Evolutionary conservation across 768 basidiomycete species (phyloP), one percentile per base, ranked within the genome.

Genomic region (Pleurotus platypus): DNA sequence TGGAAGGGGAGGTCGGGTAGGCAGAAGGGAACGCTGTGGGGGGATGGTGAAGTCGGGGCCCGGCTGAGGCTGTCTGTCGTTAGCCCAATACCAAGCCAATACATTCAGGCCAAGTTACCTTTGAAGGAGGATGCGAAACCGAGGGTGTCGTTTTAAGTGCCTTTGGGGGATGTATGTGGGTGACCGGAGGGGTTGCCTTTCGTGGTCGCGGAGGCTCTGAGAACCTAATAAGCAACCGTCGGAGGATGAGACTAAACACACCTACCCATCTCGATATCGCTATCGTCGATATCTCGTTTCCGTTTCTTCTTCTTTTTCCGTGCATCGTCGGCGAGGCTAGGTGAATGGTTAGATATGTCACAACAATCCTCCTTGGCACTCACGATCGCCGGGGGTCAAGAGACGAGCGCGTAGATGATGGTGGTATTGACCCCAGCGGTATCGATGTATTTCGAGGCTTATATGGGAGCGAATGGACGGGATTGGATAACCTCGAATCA

Each of bases 241-340:
- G 49, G 12, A 54, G 38, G 40, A 39, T 46, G 58, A 61, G 20
- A 27, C 20, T 15, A 7, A 20, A 22, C 20, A 35, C 16, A 26
- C 68, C 53, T 69, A 83, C 84, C 82, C 66, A 75, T 76, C 64
- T 91, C 89, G 30, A 74, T 69, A 61, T 91, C 90, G 61, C 86
- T 88, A n/a, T 84, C 85, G 39, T 81, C 84, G 7, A 79, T 75
- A 39, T 90, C 89, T 56, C 87, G 81, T 78, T 89, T 90, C 70
- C 90, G 88, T 67, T 92, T 92, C 74, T 91, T 90, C 74, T 89
- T 90, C 76, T 88, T 89, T 9, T 54, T 42, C 75, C 86, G 89
- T 26, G 75, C 59, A 47, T 89, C 87, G 11, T 84, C 80, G 9
- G 69, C 64, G 26, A 67, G 63, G 42, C 70, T 70, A 38, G 22